Evolutionary conservation across 805 yeast species (phyloP), one percentile per base, ranked within the genome.

Genomic region (Cyberlindnera maritima): DNA sequence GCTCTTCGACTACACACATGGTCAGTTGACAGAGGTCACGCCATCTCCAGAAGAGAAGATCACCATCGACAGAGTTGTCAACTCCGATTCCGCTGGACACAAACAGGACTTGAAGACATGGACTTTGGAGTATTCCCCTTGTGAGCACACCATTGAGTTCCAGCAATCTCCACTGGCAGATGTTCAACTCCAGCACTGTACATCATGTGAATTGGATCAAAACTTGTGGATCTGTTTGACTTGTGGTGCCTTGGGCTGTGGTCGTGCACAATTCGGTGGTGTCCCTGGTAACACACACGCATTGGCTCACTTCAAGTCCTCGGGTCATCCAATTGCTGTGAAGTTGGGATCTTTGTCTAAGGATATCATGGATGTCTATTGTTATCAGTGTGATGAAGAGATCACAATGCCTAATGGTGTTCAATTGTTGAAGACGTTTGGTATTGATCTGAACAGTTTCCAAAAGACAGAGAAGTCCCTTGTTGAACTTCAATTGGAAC

Each of bases 241-340:
- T 41, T 94, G 99, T 74, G 99, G 99, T 2, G 69, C 77, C n/a
- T 58, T 90, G 11, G 97, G 97, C 4, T 94, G 99, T 68, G 99
- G 99, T 6, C 73, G 99, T 54, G 82, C 83, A 28, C 99, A 94
- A 65, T 88, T 87, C 61, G 99, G 98, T 31, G 92, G 95, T 20
- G 80, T 86, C 12, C 85, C 90, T n/a, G 99, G 99, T 6, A 81
- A 92, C 61, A 83, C 96, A 0, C 99, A 94, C 64, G 98, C 96
- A 0, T 68, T 92, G 49, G 62, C 66, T 0, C 99, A 94, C 66
- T 83, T 64, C 59, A 79, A 83, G 33, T 43, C 60, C 12, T 55
- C 78, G 0, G 72, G 71, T 0, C 99, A 94, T 66, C 79, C 88
- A 2, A 80, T 91, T 15, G 96, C 97, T 0, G 87, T 91, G 8